Evolutionary conservation across 1,139 yeast genomes (phyloP).

Genomic region (Kazachstania sp.): DNA sequence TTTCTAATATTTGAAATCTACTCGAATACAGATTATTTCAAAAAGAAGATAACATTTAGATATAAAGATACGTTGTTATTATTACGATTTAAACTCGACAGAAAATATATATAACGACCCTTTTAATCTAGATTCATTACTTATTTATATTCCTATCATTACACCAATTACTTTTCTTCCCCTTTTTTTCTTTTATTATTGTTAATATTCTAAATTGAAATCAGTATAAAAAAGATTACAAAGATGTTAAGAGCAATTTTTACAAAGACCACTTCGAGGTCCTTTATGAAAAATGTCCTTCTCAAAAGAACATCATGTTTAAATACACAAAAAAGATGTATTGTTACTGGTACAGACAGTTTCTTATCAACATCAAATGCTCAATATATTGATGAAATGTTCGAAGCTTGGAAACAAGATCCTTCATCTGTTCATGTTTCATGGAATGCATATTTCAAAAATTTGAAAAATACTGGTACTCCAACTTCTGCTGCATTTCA

Average conservation of each 20-base stretch:
- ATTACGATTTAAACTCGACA: too few species aligned
- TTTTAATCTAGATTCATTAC: neutral
- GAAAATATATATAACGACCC: too few species aligned
- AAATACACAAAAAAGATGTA: conserved; percentile 2
- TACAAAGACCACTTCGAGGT: conserved; percentile 4
- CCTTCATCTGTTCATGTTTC: conserved; percentile 89
- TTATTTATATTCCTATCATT: neutral
- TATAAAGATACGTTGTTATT: too few species aligned
- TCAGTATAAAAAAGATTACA: neutral
- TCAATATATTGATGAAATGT: conserved; percentile 95
- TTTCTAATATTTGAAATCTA: too few species aligned
- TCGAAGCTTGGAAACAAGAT: conserved; percentile 85
- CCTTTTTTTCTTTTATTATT: neutral
- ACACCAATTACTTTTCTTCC: neutral
- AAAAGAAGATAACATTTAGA: too few species aligned
- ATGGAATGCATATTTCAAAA: conserved; percentile 93
- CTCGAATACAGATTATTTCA: too few species aligned
- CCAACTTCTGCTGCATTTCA: conserved; percentile 61
- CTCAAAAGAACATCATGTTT: conserved; percentile 2
- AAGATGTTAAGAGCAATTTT: conserved; percentile 7
- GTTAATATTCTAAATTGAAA: neutral
- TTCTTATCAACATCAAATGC: conserved; percentile 83
- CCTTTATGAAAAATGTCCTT: conserved; percentile 4
- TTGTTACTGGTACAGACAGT: conserved; percentile 40
- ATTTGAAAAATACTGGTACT: conserved; percentile 63